These are phyloP conservation scores for Striga hermonthica DNA, from an alignment of 305 asterid genomes.

Conservation along the genomic window DNA sequence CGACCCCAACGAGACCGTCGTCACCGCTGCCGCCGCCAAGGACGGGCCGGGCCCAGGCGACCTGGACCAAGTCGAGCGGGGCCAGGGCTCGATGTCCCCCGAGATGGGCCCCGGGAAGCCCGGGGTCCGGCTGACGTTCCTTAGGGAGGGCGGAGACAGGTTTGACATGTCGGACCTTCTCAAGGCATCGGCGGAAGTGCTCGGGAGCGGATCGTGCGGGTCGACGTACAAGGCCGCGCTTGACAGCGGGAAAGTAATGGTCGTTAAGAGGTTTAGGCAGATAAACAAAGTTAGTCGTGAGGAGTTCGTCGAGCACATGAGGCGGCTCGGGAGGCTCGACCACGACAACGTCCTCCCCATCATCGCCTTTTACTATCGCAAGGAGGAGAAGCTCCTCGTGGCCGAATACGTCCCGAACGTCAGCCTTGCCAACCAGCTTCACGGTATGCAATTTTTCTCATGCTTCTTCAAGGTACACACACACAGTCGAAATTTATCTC, in stretches of 20 bases:
- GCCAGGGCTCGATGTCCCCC: constrained; percentile 36
- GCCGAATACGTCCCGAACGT: constrained; percentile 49
- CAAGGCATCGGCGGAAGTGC: constrained; percentile 82
- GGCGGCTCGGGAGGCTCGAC: constrained; percentile 66
- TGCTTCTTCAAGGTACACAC: neutral
- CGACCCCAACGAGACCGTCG: constrained; percentile 8
- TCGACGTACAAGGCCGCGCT: constrained; percentile 77
- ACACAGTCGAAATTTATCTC: neutral
- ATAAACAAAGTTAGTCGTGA: constrained; percentile 66
- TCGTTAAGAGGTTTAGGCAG: constrained; percentile 78
- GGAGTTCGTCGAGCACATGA: constrained; percentile 86
- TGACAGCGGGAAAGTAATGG: constrained; percentile 47
- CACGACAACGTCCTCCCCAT: constrained; percentile 68
- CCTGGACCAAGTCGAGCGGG: constrained; percentile 53
- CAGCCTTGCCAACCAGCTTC: constrained; percentile 85
- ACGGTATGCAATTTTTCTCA: constrained; percentile 42
- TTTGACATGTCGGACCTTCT: constrained; percentile 79
- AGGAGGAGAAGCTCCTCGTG: constrained; percentile 86
- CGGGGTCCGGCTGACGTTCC: constrained; percentile 57
- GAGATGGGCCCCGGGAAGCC: constrained; percentile 27
- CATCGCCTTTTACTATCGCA: constrained; percentile 74
- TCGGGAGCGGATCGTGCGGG: constrained; percentile 78
- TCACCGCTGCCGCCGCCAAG: neutral
- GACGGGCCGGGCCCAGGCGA: constrained; percentile 29
- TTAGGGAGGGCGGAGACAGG: constrained; percentile 45